Evolutionary conservation across 2,329 filamentous ascomycete species (phyloP), one percentile per base, ranked within the genome.

Genomic region (Colletotrichum sp.): DNA sequence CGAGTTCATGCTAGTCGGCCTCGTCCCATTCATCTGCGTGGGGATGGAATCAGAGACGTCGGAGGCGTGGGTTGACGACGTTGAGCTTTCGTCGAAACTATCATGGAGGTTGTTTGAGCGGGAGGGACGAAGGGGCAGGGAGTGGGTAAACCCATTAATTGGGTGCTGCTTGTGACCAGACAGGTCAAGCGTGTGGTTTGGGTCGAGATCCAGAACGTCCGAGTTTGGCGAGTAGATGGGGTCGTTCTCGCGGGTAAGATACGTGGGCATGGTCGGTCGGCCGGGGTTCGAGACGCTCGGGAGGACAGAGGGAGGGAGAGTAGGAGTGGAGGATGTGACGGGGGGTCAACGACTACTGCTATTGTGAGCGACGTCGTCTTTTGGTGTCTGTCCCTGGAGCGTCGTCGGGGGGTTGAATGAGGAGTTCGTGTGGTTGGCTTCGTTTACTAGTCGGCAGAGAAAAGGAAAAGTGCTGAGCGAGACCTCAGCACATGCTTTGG

Each of bases 1-100:
- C 48, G 91, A 89, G 83, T 87, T 90, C 85, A 93, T 90, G 84
- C 89, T 93, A 81, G 91, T 89, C 8, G 85, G 84, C 63, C 82
- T 82, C 75, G 85, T 78, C 57, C 79, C 79, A 78, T 81, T 86
- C 83, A 86, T 82, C 79, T 84, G 86, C 78, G 83, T 82, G 60
- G 83, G 84, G 76, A 82, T 83, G 61, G 83, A 82, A 80, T 88
- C 89, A 78, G 88, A 91, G 75, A 84, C 84, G 80, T 88, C 86
- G 75, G 90, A 90, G 77, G 87, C 88, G 82, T 88, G 87, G 19
- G 87, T 89, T 73, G 90, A 91, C 63, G 87, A 86, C 78, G 88
- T 87, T 74, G 89, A 89, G 81, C 86, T 87, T 79, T 88, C 89
- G 86, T 90, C 89, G 81, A 90, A 90, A 84, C 85, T 88, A 80